Percentiles rank a stretch among this genome's conserved stretches.
Evolutionary conservation across 2,329 filamentous ascomycete genomes (phyloP).

Genomic region (Ophiostoma sp.): DNA sequence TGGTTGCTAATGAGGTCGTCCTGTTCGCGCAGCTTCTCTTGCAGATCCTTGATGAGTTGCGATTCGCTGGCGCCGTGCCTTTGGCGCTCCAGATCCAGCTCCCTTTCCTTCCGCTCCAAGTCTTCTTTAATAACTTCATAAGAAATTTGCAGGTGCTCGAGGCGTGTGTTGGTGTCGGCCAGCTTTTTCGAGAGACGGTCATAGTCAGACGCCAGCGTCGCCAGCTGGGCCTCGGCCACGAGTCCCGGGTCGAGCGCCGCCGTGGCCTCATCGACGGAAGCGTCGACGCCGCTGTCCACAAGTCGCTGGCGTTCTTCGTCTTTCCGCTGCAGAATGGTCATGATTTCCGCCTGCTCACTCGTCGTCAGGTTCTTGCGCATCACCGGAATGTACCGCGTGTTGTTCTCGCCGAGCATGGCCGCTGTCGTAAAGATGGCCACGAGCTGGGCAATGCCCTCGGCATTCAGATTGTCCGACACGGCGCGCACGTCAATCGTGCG

Average conservation of each 20-base stretch:
- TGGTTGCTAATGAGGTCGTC: slow-evolving; percentile 70
- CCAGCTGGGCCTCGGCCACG: slow-evolving; percentile 57
- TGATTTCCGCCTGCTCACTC: slow-evolving; percentile 47
- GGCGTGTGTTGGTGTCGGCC: slow-evolving; percentile 59
- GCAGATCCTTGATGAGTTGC: slow-evolving; percentile 54
- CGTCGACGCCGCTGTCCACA: slow-evolving; percentile 40
- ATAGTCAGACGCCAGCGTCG: slow-evolving; percentile 51
- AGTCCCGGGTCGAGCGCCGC: slow-evolving; percentile 55
- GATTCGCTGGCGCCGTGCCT: slow-evolving; percentile 54
- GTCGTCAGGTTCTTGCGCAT: slow-evolving; percentile 37
- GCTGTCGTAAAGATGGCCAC: slow-evolving; percentile 44
- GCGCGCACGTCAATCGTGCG: slow-evolving; percentile 31
- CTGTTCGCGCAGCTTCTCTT: slow-evolving; percentile 62
- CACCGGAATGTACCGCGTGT: slow-evolving; percentile 36
- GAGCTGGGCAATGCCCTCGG: slow-evolving; percentile 30
- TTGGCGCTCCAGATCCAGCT: slow-evolving; percentile 55
- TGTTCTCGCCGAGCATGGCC: slow-evolving; percentile 36
- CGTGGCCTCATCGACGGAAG: slow-evolving; percentile 41
- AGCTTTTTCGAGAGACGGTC: slow-evolving; percentile 57
- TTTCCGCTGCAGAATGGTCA: slow-evolving; percentile 50
- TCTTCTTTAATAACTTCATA: slow-evolving; percentile 67
- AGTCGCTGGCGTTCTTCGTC: slow-evolving; percentile 45
- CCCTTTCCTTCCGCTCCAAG: slow-evolving; percentile 57
- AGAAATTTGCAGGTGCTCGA: slow-evolving; percentile 61
- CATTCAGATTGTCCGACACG: slow-evolving; percentile 30